Conservation (phyloP, 768 basidiomycete species). For the Tulasnella sp. region DNA sequence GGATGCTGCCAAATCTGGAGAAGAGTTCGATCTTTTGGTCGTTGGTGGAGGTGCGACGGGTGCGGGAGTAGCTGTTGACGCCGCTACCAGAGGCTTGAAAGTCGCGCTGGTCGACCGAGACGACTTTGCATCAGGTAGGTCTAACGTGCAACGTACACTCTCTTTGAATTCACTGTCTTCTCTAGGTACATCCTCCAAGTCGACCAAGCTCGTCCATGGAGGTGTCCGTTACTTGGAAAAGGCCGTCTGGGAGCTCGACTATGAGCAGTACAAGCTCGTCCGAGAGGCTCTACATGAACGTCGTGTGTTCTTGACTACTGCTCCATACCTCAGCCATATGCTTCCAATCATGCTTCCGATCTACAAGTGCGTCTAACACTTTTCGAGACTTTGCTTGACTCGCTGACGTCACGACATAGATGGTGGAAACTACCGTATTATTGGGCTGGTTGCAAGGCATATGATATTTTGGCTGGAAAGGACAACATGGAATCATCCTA, state of each 20-base stretch:
- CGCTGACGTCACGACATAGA: slow-evolving; percentile 28
- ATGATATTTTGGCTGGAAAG: slow-evolving; percentile 87
- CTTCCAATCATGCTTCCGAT: slow-evolving; percentile 96
- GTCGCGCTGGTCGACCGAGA: slow-evolving; percentile 90
- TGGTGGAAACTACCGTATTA: slow-evolving; percentile 99
- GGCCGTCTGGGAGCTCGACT: slow-evolving; percentile 89
- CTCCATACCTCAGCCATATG: slow-evolving; percentile 86
- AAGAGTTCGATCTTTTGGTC: slow-evolving; percentile 68
- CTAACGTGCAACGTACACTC: slow-evolving; percentile 2
- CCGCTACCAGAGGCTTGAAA: slow-evolving; percentile 79
- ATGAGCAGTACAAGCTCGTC: slow-evolving; percentile 94
- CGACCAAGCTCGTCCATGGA: slow-evolving; percentile 96
- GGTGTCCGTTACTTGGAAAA: slow-evolving; percentile 97
- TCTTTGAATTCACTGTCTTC: neutral
- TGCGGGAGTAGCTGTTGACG: slow-evolving; percentile 92
- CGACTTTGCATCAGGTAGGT: slow-evolving; percentile 78
- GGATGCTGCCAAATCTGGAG: slow-evolving; percentile 28
- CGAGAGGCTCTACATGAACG: slow-evolving; percentile 91
- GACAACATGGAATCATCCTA: slow-evolving; percentile 97
- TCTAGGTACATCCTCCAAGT: slow-evolving; percentile 87
- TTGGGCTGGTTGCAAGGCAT: slow-evolving; percentile 89
- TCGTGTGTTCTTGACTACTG: slow-evolving; percentile 86
- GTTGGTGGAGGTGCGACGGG: slow-evolving; percentile 95
- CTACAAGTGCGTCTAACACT: slow-evolving; percentile 57
- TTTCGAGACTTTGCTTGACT: neutral